Percentiles rank a stretch among this genome's conserved stretches.
Conservation (phyloP, 2,329 filamentous ascomycete species). For the Pyricularia pennisetigena region DNA sequence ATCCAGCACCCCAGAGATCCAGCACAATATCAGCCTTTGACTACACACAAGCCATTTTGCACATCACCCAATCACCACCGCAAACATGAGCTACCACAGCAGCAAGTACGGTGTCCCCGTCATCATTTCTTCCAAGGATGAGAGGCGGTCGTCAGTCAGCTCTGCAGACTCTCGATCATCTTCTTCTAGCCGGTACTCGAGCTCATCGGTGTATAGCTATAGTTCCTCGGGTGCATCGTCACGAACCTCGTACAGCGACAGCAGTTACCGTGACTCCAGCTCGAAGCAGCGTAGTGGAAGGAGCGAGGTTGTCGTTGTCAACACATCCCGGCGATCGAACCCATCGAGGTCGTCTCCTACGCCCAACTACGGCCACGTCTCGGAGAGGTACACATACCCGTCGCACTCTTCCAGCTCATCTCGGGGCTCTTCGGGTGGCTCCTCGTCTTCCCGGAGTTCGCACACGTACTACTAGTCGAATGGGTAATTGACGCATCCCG, state of each 20-base stretch:
- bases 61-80: neutral
- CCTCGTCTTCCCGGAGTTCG: neutral
- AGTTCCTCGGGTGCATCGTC: neutral
- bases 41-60: neutral
- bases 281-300: neutral
- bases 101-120: conserved; percentile 4
- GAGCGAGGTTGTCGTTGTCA: conserved; percentile 3
- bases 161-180: neutral
- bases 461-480: neutral
- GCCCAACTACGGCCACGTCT: neutral
- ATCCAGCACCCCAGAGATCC: neutral
- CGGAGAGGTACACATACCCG: neutral
- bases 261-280: neutral
- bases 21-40: neutral
- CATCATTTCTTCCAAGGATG: neutral
- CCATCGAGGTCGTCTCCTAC: neutral
- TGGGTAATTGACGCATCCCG: neutral
- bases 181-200: neutral
- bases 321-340: neutral
- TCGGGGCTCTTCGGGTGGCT: neutral
- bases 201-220: neutral
- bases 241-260: neutral
- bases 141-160: conserved; percentile 3
- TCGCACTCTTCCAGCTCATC: neutral
- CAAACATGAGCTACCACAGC: conserved; percentile 2